These are phyloP conservation scores for Ostreobium quekettii DNA, from an alignment of 139 green algal genomes.

Conservation along the genomic window DNA sequence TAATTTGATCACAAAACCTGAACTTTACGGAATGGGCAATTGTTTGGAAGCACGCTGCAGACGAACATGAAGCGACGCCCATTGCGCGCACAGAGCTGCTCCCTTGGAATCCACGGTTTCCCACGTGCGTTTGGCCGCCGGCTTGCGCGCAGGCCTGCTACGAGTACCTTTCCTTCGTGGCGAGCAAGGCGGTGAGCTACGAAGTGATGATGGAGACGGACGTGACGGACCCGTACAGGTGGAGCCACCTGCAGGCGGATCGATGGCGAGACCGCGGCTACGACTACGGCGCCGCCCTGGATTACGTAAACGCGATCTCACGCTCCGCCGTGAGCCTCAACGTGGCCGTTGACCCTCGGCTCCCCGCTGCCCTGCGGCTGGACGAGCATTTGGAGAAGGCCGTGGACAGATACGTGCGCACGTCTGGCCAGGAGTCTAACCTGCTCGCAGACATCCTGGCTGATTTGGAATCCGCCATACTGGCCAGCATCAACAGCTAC, in stretches of 20 bases:
- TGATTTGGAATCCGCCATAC: background rate
- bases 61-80: too few species aligned
- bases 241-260: slow-evolving; percentile 13
- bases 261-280: slow-evolving; percentile 2
- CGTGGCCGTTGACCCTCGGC: background rate
- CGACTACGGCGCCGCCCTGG: background rate
- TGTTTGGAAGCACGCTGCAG: too few species aligned
- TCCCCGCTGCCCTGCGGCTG: background rate
- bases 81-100: too few species aligned
- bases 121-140: too few species aligned
- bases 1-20: too few species aligned
- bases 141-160: too few species aligned
- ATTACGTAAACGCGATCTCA: slow-evolving; percentile 14
- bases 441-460: background rate
- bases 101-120: too few species aligned
- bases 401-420: background rate
- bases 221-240: background rate
- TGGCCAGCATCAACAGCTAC: background rate
- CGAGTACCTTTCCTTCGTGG: slow-evolving; percentile 4
- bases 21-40: too few species aligned
- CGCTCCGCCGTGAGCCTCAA: slow-evolving; percentile 1
- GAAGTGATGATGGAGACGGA: background rate
- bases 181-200: slow-evolving; percentile 1
- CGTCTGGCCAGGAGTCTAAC: background rate
- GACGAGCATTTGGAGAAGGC: background rate